Evolutionary conservation across 805 yeast species (phyloP).

Genomic region (Starmerella sirachaensis): DNA sequence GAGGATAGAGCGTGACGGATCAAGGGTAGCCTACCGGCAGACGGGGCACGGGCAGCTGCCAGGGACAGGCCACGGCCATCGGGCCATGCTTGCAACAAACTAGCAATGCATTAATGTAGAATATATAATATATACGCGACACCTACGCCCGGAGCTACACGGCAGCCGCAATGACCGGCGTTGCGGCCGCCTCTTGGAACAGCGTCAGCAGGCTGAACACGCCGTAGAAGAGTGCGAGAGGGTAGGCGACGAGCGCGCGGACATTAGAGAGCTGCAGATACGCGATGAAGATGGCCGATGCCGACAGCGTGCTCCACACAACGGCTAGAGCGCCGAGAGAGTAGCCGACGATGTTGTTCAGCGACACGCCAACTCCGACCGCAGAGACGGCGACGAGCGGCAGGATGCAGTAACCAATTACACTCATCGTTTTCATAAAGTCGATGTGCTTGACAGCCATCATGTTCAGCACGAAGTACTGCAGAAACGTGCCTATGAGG

Average conservation of each 20-base stretch:
- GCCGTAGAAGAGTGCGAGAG: constrained; percentile 78
- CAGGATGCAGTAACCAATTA: constrained; percentile 82
- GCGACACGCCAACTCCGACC: constrained; percentile 49
- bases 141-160: no score
- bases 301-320: constrained; percentile 83
- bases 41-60: no score
- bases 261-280: constrained; percentile 74
- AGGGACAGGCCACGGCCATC: no score
- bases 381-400: constrained; percentile 76
- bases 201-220: constrained; percentile 94
- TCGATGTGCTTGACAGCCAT: constrained; percentile 52
- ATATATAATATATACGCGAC: no score
- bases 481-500: constrained; percentile 71
- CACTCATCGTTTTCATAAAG: constrained; percentile 67
- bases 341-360: constrained; percentile 70
- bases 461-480: constrained; percentile 71
- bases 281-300: constrained; percentile 84
- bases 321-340: constrained; percentile 53
- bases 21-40: no score
- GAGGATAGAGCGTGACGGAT: no score
- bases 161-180: not conserved
- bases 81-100: no score
- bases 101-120: not conserved
- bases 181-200: constrained; percentile 38
- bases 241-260: constrained; percentile 84